These are phyloP conservation scores for Spatholobus suberectus DNA, from an alignment of 306 rosid genomes.

Conservation along the genomic window DNA sequence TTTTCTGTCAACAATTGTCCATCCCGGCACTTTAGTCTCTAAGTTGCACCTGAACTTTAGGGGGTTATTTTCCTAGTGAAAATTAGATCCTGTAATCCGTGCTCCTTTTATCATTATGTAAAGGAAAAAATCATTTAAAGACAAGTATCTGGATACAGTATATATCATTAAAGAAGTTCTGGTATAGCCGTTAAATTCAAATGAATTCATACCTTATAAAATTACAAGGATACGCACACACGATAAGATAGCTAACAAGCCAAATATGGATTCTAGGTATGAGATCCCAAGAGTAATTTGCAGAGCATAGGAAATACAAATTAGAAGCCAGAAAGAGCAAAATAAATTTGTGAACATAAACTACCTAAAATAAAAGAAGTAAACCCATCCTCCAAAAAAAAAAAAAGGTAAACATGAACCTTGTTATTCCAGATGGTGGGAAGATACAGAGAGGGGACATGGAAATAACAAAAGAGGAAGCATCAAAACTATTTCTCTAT, in stretches of 20 bases:
- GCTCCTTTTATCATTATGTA: not conserved
- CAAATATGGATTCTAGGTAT: constrained; percentile 1
- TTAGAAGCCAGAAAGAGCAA: not conserved
- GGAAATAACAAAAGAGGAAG: not conserved
- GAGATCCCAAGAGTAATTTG: not conserved
- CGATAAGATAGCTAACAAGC: not conserved
- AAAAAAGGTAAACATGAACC: not conserved
- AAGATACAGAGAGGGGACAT: not conserved
- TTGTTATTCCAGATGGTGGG: not conserved
- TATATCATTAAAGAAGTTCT: not conserved
- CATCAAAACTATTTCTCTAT: not conserved
- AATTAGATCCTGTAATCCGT: not conserved
- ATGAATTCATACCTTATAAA: not conserved
- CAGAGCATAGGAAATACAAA: not conserved
- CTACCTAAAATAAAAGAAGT: not conserved
- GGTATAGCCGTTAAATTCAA: not conserved
- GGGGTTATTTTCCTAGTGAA: not conserved
- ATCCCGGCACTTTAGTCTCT: not conserved
- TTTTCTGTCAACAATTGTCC: not conserved
- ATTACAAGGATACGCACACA: not conserved
- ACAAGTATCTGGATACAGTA: not conserved
- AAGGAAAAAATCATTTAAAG: not conserved
- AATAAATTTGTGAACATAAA: not conserved
- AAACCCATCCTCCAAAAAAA: not conserved
- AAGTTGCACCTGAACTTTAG: not conserved